Conservation (phyloP, 768 basidiomycete species). For the Pleurotus tuber-regium region DNA sequence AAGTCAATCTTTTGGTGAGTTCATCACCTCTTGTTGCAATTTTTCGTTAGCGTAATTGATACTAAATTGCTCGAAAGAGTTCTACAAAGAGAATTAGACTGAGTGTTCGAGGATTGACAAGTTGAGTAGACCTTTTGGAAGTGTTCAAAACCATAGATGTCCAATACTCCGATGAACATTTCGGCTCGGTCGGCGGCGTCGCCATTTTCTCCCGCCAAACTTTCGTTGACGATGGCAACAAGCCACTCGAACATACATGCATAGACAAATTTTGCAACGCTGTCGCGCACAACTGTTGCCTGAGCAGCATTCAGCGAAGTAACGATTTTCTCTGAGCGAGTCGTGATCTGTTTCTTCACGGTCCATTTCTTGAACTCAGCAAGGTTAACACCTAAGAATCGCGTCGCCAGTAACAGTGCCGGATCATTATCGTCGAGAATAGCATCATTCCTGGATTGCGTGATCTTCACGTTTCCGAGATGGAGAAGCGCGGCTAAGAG, state of each 20-base stretch:
- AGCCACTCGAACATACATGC: conserved; percentile 99
- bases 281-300: conserved; percentile 92
- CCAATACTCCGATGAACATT: conserved; percentile 98
- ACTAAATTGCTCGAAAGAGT: conserved; percentile 97
- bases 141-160: conserved; percentile 97
- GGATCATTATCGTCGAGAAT: conserved; percentile 81
- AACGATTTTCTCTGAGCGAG: conserved; percentile 93
- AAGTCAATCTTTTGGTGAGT: neutral
- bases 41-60: conserved; percentile 99
- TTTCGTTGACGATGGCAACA: conserved; percentile 96
- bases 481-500: conserved; percentile 91
- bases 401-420: conserved; percentile 76
- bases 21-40: conserved; percentile 87
- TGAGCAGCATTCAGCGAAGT: conserved; percentile 83
- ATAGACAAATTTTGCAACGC: conserved; percentile 98
- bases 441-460: conserved; percentile 77
- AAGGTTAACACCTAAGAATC: conserved; percentile 85
- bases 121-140: conserved; percentile 75
- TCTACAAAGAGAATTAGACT: conserved; percentile 37
- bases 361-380: conserved; percentile 99
- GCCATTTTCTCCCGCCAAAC: conserved; percentile 91
- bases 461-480: conserved; percentile 96
- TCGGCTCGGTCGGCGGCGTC: conserved; percentile 88
- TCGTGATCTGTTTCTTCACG: conserved; percentile 94
- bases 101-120: neutral